Base-by-base conservation (phyloP, 2,329 filamentous ascomycete species). In the Aspergillaceae sp. region DNA sequence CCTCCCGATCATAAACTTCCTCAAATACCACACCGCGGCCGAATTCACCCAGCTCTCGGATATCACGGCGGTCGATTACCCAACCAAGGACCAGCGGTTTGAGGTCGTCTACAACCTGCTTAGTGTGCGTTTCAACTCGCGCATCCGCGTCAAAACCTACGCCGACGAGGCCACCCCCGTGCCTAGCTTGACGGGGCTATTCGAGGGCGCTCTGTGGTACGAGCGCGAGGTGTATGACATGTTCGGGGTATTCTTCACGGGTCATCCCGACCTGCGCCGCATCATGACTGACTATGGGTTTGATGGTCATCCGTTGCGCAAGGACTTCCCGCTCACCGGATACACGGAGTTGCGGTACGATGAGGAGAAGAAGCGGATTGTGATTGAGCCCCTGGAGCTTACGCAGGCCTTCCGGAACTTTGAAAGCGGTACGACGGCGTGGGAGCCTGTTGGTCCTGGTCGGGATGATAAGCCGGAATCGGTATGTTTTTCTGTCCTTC, bases 231-330 rank as follows among this genome's bases (percentile, higher is more conserved):
- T 94, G 27, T 97, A 97, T 72, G 92, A 98, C 70, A 71, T 98
- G 61, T 98, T 94, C 64, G 92, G 92, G 53, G 89, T 98, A 56
- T 96, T 97, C 77, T 98, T 98, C 72, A 78, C 84, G 45, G 88
- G 85, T 51, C 92, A 98, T 74, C 92, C 92, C 35, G 94, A 98
- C 73, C 76, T 98, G 59, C 83, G 92, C 68, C 82, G 92, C 58
- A 97, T 98, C 74, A 94, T 98, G 91, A 98, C 92, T 55, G 92
- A 98, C 69, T 98, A 98, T 69, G 92, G 92, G 44, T 98, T 98
- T 64, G 94, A 98, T 68, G 92, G 92, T 44, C 92, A 98, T 73
- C 92, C 92, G 37, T 74, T 98, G 65, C 82, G 94, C 64, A 98
- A 98, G 75, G 92, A 98, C 67, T 98, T 98, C 75, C 92, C 92